These are phyloP conservation scores for Xylariaceae sp. DNA, from an alignment of 2,329 filamentous ascomycete species.

Conservation along the genomic window DNA sequence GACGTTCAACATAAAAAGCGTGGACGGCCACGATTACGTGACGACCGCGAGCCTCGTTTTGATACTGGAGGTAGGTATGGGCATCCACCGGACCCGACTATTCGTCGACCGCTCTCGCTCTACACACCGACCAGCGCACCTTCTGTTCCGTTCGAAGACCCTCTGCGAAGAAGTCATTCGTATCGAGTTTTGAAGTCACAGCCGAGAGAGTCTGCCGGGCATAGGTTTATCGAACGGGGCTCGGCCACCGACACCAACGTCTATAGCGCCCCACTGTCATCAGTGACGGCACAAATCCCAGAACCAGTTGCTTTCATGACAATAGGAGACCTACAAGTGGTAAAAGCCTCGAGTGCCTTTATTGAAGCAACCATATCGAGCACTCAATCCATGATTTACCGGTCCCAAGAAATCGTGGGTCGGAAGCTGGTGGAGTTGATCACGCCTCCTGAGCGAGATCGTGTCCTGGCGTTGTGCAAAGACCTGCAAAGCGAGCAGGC, in stretches of 20 bases:
- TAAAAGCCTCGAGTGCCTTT: conserved; percentile 52
- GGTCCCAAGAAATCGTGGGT: conserved; percentile 42
- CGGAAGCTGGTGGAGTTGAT: conserved; percentile 53
- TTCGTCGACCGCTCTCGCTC: conserved; percentile 47
- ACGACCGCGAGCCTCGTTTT: conserved; percentile 59
- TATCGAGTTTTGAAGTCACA: conserved; percentile 53
- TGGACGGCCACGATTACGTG: conserved; percentile 69
- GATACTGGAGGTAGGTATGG: conserved; percentile 44
- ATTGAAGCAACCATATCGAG: conserved; percentile 41
- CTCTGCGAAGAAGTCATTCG: conserved; percentile 42
- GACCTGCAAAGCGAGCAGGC: conserved; percentile 54
- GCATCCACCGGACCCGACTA: conserved; percentile 41
- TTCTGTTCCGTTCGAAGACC: conserved; percentile 43
- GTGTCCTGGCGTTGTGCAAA: conserved; percentile 45
- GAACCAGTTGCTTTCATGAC: conserved; percentile 56
- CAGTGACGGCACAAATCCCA: conserved; percentile 36
- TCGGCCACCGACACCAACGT: conserved; percentile 45
- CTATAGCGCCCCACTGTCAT: conserved; percentile 41
- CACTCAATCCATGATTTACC: conserved; percentile 27
- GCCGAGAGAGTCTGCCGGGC: conserved; percentile 42
- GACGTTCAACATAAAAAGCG: conserved; percentile 85
- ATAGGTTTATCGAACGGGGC: conserved; percentile 48
- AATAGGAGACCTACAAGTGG: conserved; percentile 50
- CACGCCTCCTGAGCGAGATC: conserved; percentile 46
- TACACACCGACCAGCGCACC: conserved; percentile 44